Base-by-base conservation (phyloP, 441 rosid species). In the Eruca vesicaria region DNA sequence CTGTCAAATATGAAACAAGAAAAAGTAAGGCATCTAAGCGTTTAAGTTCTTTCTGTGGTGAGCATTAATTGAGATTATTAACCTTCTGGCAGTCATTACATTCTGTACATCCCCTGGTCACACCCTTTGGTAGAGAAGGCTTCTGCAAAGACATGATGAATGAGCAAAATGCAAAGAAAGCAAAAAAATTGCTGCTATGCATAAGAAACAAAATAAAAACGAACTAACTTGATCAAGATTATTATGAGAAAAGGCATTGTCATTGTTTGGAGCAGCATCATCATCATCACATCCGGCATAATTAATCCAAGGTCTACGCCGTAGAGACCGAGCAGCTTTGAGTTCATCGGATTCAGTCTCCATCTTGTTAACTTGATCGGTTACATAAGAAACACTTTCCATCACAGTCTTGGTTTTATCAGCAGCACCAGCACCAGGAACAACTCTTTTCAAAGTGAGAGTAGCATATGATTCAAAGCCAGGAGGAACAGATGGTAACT, bases 61-160 rank as follows among this genome's bases (percentile, higher is more conserved):
- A 50, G 55, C 55, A 48, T 16, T 43, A 11, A 43, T 41, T 41
- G 50, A 41, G 78, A 75, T 63, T 12, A 12, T 2, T 38, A 82
- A 96, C 99, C 99, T 92, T 96, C 69, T 89, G 98, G 86, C 98
- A 94, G 80, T 85, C 89, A 66, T 78, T 86, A 81, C 98, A 92
- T 19, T 88, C 83, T 38, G 86, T 82, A 79, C 97, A 92, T 60
- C 93, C 99, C 21, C 90, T 92, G 48, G 89, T 74, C 72, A 93
- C 97, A 6, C 98, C 99, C 83, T 87, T 88, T 18, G 98, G 95
- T 68, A 92, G 87, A 69, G 66, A 72, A 75, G 86, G 79, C 85
- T 82, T 82, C 98, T 96, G 94, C 83, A 80, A 70, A 41, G 75
- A 70, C 19, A 61, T 35, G 28, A 69, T 52, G 29, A 45, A 52